A percentile compares a stretch with the other conserved stretches of the same genome.
phyloP scores from a whole-genome alignment of 495 filamentous ascomycete genomes.

The Aspergillus nidulans region DNA sequence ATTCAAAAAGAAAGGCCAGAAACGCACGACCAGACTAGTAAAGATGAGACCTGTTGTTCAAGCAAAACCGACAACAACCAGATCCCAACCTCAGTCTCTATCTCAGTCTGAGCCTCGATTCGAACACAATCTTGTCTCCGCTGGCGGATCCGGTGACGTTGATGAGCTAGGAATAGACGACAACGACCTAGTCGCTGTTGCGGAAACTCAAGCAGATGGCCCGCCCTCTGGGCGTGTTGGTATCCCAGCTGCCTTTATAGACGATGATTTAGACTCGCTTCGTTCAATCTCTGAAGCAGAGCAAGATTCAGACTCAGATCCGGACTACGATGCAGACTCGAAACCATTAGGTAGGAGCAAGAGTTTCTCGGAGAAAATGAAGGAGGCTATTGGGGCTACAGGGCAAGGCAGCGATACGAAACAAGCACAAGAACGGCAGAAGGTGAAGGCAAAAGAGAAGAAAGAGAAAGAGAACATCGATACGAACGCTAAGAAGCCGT shows the following conservation, averaged over 20 bases:
- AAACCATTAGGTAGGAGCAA: constrained; percentile 25
- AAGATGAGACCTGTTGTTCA: constrained; percentile 59
- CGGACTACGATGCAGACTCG: constrained; percentile 27
- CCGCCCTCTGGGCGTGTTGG: not conserved
- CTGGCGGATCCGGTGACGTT: constrained; percentile 13
- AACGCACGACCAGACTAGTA: constrained; percentile 75
- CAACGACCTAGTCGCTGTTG: constrained; percentile 28
- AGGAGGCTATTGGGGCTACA: constrained; percentile 34
- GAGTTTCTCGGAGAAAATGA: constrained; percentile 44
- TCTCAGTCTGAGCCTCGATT: not conserved
- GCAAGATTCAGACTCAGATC: constrained; percentile 25
- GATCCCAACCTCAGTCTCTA: not conserved
- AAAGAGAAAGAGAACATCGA: constrained; percentile 30
- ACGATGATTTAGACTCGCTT: constrained; percentile 26
- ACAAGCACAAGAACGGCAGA: constrained; percentile 17
- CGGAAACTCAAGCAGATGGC: constrained; percentile 22
- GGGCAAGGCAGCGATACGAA: not conserved
- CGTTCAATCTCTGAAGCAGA: constrained; percentile 35
- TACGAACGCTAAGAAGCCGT: constrained; percentile 44
- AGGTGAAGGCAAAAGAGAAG: constrained; percentile 13
- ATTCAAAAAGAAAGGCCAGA: constrained; percentile 92
- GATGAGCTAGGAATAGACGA: constrained; percentile 23
- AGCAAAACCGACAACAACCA: constrained; percentile 10
- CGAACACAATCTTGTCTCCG: constrained; percentile 2
- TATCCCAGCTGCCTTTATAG: constrained; percentile 1